Conservation (phyloP, 1,139 yeast species). For the Candida smagusa region DNA sequence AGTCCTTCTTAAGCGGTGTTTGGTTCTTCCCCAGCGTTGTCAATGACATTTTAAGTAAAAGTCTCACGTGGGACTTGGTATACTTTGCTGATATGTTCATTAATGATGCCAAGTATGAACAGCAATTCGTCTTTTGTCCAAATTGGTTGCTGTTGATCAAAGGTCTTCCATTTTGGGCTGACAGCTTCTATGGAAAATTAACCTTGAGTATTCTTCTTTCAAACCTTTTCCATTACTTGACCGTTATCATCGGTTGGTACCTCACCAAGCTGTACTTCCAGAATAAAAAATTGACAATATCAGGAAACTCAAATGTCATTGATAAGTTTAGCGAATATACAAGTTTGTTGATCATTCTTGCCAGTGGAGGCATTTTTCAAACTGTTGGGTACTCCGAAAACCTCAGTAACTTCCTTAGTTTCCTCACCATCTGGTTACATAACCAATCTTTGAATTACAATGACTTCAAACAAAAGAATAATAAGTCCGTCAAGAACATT, state of each 20-base stretch:
- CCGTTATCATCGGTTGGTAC: constrained; percentile 49
- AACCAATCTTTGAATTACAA: constrained; percentile 28
- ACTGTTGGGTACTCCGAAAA: constrained; percentile 79
- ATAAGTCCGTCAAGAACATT: constrained; percentile 9
- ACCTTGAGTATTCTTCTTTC: constrained; percentile 44
- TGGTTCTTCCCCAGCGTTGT: constrained; percentile 3
- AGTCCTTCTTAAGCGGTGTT: constrained; percentile 3
- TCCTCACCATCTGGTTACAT: constrained; percentile 56
- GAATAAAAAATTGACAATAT: constrained; percentile 2
- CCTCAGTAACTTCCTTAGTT: constrained; percentile 60
- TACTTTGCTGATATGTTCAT: constrained; percentile 62
- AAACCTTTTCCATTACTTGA: constrained; percentile 50
- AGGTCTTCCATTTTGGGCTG: constrained; percentile 15
- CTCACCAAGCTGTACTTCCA: constrained; percentile 32
- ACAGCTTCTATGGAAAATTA: constrained; percentile 43
- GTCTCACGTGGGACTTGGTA: constrained; percentile 84
- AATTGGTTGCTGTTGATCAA: constrained; percentile 63
- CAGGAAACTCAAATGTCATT: not conserved
- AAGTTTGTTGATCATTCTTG: constrained; percentile 30
- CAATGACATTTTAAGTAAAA: constrained; percentile 36
- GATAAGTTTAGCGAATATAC: constrained; percentile 6
- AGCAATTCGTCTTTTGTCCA: constrained; percentile 87
- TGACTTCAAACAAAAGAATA: constrained; percentile 13
- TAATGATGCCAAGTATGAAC: constrained; percentile 62
- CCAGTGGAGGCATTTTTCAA: constrained; percentile 82